Evolutionary conservation across 352 stramenopile species (phyloP).

Genomic region (Phytophthora nicotianae): DNA sequence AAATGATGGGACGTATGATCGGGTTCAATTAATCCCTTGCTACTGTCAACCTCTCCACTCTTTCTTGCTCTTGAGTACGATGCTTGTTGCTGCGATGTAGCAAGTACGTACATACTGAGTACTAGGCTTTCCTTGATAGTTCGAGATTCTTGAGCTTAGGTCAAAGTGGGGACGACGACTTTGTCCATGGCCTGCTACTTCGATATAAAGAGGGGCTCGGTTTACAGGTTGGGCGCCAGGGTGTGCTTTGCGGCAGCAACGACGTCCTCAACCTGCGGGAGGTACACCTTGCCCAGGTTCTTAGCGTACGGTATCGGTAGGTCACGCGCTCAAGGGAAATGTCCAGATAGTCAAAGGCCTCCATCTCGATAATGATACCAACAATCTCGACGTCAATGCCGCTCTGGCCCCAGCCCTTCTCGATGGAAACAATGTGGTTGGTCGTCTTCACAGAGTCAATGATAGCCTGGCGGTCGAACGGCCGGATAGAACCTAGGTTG

Average conservation of each 20-base stretch:
- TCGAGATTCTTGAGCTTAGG: conserved; percentile 33
- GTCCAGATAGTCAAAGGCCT: conserved; percentile 99
- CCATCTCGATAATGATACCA: conserved; percentile 97
- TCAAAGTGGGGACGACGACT: conserved; percentile 23
- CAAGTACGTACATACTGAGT: conserved; percentile 24
- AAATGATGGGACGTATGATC: too few species aligned
- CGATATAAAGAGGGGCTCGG: conserved; percentile 11
- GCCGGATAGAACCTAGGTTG: conserved; percentile 93
- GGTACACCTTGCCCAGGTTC: conserved; percentile 94
- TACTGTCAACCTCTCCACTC: conserved; percentile 31
- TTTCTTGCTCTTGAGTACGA: conserved; percentile 29
- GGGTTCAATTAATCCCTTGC: conserved; percentile 39
- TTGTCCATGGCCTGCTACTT: conserved; percentile 22
- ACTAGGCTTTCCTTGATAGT: conserved; percentile 36
- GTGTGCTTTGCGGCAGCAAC: conserved; percentile 93
- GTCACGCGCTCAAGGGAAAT: conserved; percentile 97
- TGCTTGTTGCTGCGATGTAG: conserved; percentile 23
- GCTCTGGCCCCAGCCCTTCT: conserved; percentile 97
- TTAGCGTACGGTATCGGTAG: conserved; percentile 99
- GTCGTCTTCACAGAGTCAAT: conserved; percentile 99
- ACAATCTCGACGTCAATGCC: conserved; percentile 98
- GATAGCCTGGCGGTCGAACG: conserved; percentile 97
- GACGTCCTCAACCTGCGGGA: conserved; percentile 96
- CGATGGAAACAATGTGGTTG: conserved; percentile 96
- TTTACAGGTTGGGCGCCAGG: conserved; percentile 73